Conservation (phyloP, 2,329 filamentous ascomycete genomes). For the Pseudocercospora fuligena region DNA sequence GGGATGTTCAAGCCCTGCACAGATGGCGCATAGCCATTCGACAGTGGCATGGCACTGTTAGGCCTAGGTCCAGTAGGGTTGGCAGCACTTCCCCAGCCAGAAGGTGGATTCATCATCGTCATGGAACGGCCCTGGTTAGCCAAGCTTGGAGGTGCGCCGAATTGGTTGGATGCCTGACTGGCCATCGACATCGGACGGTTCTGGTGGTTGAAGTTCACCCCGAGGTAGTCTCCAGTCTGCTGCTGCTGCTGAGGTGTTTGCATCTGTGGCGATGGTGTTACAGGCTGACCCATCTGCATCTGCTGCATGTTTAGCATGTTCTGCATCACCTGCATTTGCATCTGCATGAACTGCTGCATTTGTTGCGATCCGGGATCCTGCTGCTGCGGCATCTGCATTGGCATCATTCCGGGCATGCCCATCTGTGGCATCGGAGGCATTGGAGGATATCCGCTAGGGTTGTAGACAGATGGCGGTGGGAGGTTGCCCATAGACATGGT, state of each 20-base stretch:
- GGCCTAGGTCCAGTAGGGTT: conserved; percentile 51
- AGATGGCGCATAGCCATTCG: conserved; percentile 38
- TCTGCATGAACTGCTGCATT: conserved; percentile 46
- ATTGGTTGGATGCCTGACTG: conserved; percentile 36
- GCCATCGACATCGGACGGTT: conserved; percentile 53
- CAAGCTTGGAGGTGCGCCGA: conserved; percentile 26
- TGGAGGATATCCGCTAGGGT: conserved; percentile 30
- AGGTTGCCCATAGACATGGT: conserved; percentile 43
- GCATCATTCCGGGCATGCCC: conserved; percentile 33
- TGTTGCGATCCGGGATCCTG: conserved; percentile 36
- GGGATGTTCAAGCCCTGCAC: conserved; percentile 46
- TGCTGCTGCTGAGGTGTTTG: conserved; percentile 25
- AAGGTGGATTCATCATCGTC: conserved; percentile 76
- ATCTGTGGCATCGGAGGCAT: conserved; percentile 35
- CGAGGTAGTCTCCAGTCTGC: conserved; percentile 32
- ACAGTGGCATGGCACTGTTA: conserved; percentile 41
- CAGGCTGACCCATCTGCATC: conserved; percentile 34
- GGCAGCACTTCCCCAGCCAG: conserved; percentile 35
- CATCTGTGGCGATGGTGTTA: conserved; percentile 11
- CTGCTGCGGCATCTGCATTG: conserved; percentile 26
- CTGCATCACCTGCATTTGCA: conserved; percentile 47
- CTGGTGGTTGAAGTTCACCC: conserved; percentile 27
- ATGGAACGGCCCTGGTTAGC: conserved; percentile 63
- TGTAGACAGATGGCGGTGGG: conserved; percentile 34
- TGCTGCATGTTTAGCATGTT: conserved; percentile 46